Base-by-base conservation (phyloP, 805 yeast genomes). In the Komagataella pseudopastoris region DNA sequence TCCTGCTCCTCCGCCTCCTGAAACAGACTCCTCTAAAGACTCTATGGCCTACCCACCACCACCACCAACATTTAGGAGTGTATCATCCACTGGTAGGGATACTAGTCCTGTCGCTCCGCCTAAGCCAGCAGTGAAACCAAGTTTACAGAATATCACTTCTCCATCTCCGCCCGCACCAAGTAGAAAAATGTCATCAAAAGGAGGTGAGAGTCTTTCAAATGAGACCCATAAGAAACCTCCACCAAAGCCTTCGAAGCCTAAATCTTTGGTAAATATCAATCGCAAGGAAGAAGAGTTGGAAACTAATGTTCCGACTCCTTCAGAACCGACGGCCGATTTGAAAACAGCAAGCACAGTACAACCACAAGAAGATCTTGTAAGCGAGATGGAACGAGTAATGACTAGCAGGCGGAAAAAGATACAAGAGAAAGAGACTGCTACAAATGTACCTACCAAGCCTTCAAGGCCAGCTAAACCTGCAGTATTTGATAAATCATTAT, bases 221-320 rank as follows among this genome's bases (percentile, higher is more conserved):
- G 46, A 17, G 17, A 6, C 39, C 4, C 44, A 43, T 18, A 47
- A 47, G 49, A 47, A 47, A 14, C 49, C 51, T 4, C 51, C 51
- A 12, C 51, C 51, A 17, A 50, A 50, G 45, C 51, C 51, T n/a
- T 8, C 45, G 16, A 66, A 68, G 51, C 58, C 64, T 10, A 43
- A 49, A 44, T 55, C 50, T 14, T 50, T 51, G 46, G 50, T 14
- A 6, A 30, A 30, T 30, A 30, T 30, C 39, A 30, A 10, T 2
- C 14, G 14, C 39, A 30, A 30, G 39, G 14, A 10, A 14, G 39
- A 14, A 30, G 39, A 30, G 39, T 14, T 30, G 39, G 39, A 30
- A 30, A 30, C 6, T 14, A 30, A 30, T 14, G 4, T 30, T 8
- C 6, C n/a, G 8, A 30, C 6, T 10, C 2, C n/a, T 4, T 10